Evolutionary conservation across 345 rosid genomes (phyloP), one percentile per base, ranked within the genome.

Genomic region (Corchorus olitorius): DNA sequence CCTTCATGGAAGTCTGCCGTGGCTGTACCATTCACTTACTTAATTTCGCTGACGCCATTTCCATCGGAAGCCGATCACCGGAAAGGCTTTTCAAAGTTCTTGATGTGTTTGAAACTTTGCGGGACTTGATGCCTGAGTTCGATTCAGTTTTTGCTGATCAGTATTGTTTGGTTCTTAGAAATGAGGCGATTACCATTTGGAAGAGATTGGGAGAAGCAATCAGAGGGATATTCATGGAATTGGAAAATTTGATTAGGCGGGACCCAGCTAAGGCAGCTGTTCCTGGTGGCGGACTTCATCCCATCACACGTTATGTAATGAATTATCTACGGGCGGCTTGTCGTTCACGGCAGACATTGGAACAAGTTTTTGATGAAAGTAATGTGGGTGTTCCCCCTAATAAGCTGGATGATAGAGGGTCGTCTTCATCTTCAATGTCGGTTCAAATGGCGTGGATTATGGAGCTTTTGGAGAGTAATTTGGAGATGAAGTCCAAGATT

Each of bases 1-100:
- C 97, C 0, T 95, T 95, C 82, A 95, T 95, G 99, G 99, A 95
- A 80, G 97, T 92, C 15, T 93, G 96, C 72, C 93, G 97, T 8
- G 97, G 94, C n/a, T 75, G 93, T 7, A 75, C 90, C 22, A 84
- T 91, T 74, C 96, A 90, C 74, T 86, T 95, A 27, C 86, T 93
- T 54, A 92, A 83, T 74, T 95, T 95, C 65, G 97, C 94, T 0
- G 96, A 87, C 16, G 93, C 94, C 0, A 70, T 95, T 41, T 94
- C 98, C 0, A 89, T 88, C 0, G 96, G 92, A 4, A 88, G 94
- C 68, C 83, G 97, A 33, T 86, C 96, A 1, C 99, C 99, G 0
- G 99, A 93, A 86, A 84, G 96, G 54, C 77, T 95, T 86, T 95
- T 95, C 62, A 95, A 90, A 82, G 87, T 95, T 48, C 89, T 94